phyloP scores from a whole-genome alignment of 192 early-diverging fungal species.

The Mortierella antarctica region DNA sequence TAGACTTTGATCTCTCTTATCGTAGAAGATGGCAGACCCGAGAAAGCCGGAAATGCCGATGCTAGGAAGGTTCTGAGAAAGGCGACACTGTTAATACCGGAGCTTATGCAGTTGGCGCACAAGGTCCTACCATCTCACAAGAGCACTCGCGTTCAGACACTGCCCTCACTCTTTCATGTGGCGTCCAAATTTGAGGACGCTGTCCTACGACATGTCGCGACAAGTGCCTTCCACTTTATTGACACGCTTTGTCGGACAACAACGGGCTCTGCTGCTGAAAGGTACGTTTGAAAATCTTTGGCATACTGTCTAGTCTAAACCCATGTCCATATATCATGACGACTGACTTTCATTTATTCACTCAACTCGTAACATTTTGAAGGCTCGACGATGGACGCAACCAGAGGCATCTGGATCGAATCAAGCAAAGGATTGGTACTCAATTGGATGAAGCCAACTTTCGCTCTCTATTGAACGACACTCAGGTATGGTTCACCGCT shows the following conservation, averaged over 20 bases:
- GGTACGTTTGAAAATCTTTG: not conserved
- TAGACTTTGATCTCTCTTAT: slow-evolving; percentile 79
- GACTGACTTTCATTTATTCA: slow-evolving; percentile 5
- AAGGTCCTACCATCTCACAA: slow-evolving; percentile 67
- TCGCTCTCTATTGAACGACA: slow-evolving; percentile 70
- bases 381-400: slow-evolving; percentile 28
- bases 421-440: slow-evolving; percentile 67
- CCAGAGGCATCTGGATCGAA: slow-evolving; percentile 62
- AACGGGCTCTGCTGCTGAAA: slow-evolving; percentile 46
- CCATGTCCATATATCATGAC: not conserved
- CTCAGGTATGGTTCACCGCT: slow-evolving; percentile 59
- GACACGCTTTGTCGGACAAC: slow-evolving; percentile 68
- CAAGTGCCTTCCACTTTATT: slow-evolving; percentile 78
- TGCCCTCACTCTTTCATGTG: slow-evolving; percentile 77
- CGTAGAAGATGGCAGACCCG: slow-evolving; percentile 63
- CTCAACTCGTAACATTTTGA: not conserved
- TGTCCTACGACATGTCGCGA: slow-evolving; percentile 77
- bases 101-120: slow-evolving; percentile 78
- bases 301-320: not conserved
- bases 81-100: slow-evolving; percentile 78
- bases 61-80: slow-evolving; percentile 62
- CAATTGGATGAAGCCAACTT: slow-evolving; percentile 82
- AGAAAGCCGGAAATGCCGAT: slow-evolving; percentile 11
- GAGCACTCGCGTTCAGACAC: slow-evolving; percentile 60
- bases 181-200: slow-evolving; percentile 85